Base-by-base conservation (phyloP, 2,329 filamentous ascomycete species). In the Fusarium sp. region DNA sequence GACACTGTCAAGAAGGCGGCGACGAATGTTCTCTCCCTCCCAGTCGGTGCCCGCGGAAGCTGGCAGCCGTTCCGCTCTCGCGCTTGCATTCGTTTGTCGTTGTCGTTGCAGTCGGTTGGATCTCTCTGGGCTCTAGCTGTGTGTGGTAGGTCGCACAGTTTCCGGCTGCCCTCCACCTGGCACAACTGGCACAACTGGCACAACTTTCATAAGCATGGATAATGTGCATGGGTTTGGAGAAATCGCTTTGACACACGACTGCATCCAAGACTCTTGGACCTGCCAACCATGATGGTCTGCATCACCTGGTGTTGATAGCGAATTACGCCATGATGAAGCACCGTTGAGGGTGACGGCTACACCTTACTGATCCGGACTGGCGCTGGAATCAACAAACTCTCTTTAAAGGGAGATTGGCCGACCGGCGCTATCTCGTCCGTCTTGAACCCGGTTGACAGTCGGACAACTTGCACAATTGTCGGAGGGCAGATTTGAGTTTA, bases 1-100 rank as follows among this genome's bases (percentile, higher is more conserved):
- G 72, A 72, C 64, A 68, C 73, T 77, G 71, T 68, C 37, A 45
- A 37, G 57, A 66, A 61, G 70, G 27, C 68, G 61, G 57, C 63
- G 63, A 61, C 23, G 45, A 68, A 70, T 39, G 72, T 72, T 64
- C 70, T 68, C 62, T 52, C 39, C 64, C 68, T 73, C 64, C 52
- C 70, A 66, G 64, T 68, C 68, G 57, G 54, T 64, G 54, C 56
- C 70, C 73, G 73, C 76, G 76, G 76, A 77, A 77, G 61, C 69
- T 67, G 67, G 57, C 67, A 74, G 67, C 58, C 67, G 66, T 75
- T 75, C 76, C 75, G 75, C 35, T 43, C 25, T 32, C 62, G 61
- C 70, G 65, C 67, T 67, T 72, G 75, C 59, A 64, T 56, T 70
- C 34, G 37, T 58, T 52, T 56, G 57, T 54, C 68, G 63, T 67